A percentile compares a stretch with the other conserved stretches of the same genome.
Evolutionary conservation across 345 rosid genomes (phyloP).

Genomic region (thale cress (Arabidopsis thaliana)): DNA sequence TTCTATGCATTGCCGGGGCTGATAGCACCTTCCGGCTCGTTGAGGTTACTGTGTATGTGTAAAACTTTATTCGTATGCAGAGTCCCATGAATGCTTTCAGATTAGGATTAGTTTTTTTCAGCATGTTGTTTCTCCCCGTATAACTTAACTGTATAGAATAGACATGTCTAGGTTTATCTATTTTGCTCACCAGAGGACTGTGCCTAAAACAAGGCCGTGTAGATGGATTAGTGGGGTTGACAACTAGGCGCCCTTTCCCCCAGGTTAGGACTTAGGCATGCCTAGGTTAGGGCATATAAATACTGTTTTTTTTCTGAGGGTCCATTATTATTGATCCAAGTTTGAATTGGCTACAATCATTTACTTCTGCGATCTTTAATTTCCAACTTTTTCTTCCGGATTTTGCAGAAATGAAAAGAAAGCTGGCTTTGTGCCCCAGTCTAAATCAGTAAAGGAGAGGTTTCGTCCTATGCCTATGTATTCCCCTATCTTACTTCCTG

Average conservation of each 20-base stretch:
- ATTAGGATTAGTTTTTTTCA: constrained; percentile 16
- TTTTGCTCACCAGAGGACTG: constrained; percentile 18
- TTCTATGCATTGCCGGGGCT: constrained; percentile 94
- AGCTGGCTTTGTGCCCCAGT: constrained; percentile 51
- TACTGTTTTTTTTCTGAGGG: constrained; percentile 14
- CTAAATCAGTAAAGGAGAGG: constrained; percentile 72
- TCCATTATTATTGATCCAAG: constrained; percentile 26
- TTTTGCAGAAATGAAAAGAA: constrained; percentile 74
- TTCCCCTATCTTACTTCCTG: constrained; percentile 81
- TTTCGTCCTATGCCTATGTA: constrained; percentile 94
- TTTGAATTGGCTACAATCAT: constrained; percentile 26
- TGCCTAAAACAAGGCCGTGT: constrained; percentile 4
- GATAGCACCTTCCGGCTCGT: constrained; percentile 94
- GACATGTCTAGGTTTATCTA: constrained; percentile 14
- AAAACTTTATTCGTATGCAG: constrained; percentile 15
- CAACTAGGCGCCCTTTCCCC: constrained; percentile 22
- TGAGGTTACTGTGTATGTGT: constrained; percentile 79
- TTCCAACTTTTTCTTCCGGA: constrained; percentile 31
- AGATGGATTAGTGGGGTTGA: constrained; percentile 18
- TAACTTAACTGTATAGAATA: constrained; percentile 27
- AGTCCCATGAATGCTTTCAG: constrained; percentile 16
- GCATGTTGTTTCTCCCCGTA: constrained; percentile 9
- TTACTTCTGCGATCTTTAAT: constrained; percentile 14
- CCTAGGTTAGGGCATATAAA: constrained; percentile 3
- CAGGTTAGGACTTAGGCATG: constrained; percentile 20